Evolutionary conservation across 176 grass and related monocot genomes (phyloP).

Genomic region (Hsuehochloa calcarea): DNA sequence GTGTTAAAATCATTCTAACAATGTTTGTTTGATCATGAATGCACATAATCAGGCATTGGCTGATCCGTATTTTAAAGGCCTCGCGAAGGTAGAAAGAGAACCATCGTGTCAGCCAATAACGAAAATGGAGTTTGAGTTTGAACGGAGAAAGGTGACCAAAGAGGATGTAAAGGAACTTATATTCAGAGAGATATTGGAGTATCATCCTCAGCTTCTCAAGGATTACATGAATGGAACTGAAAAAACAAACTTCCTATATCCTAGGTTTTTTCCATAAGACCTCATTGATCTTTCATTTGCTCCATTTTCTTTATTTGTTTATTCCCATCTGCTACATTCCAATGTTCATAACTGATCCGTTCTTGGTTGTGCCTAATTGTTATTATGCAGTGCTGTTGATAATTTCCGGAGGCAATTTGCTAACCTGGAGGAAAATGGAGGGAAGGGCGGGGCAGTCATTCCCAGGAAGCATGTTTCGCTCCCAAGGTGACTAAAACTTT

Average conservation of each 20-base stretch:
- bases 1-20: constrained; percentile 20
- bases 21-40: constrained; percentile 9
- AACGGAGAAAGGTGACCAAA: constrained; percentile 85
- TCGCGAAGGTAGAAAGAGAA: constrained; percentile 83
- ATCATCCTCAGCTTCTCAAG: constrained; percentile 87
- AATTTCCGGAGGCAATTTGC: constrained; percentile 98
- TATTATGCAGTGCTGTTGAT: constrained; percentile 76
- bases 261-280: constrained; percentile 56
- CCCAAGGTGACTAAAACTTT: constrained; percentile 58
- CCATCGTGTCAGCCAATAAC: constrained; percentile 87
- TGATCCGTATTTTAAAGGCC: constrained; percentile 96
- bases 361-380: neutral
- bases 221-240: constrained; percentile 80
- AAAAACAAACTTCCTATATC: constrained; percentile 78
- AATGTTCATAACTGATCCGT: neutral
- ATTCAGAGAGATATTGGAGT: constrained; percentile 87
- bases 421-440: constrained; percentile 91
- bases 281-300: neutral
- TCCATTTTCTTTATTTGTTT: neutral
- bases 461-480: constrained; percentile 95
- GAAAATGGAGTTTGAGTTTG: constrained; percentile 99
- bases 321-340: neutral
- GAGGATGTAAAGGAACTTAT: constrained; percentile 97
- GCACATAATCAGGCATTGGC: constrained; percentile 65
- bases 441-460: constrained; percentile 51